Evolutionary conservation across 2,329 filamentous ascomycete genomes (phyloP), one percentile per base, ranked within the genome.

Genomic region (Emericellopsis atlantica): DNA sequence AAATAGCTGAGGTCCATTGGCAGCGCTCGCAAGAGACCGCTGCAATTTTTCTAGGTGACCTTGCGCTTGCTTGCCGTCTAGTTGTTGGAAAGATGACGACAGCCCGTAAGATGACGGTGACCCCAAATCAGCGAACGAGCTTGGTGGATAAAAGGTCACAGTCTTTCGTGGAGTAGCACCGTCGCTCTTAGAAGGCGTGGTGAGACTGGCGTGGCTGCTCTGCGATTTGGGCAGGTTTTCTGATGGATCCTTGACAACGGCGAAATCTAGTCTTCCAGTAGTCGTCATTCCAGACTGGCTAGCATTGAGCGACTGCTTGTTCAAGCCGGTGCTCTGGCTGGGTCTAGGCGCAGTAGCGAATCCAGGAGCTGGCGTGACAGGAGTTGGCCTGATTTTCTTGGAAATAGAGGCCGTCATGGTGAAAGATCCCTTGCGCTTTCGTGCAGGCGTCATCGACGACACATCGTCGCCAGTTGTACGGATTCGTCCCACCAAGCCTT

Each of bases 171-270:
- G 21, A 8, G 22, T 14, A 14, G 31, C 22, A 22, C 31, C 22
- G 6, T 35, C 41, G 33, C 26, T 69, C 32, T 76, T 74, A 31
- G 72, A 72, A 40, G 57, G 62, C 8, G 50, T 50, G 6, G 43
- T 41, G 10, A 54, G 52, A 41, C 69, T 75, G 37, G 69, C 67
- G 55, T 90, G 84, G 51, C 81, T 87, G 24, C 86, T 63, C 36
- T 79, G 75, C 36, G 77, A 49, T 23, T 70, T 65, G 0, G 81
- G 84, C 44, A 67, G 69, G 5, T 75, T 71, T 49, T 85, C 76
- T 49, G 78, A 71, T 1, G 80, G 73, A 49, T 90, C 77, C 59
- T 94, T 93, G 18, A 90, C 84, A 11, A 88, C 74, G 2, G 81
- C 73, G 51, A 87, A 93, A 23, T 69, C 70, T 22, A 87, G 63